phyloP scores from a whole-genome alignment of 768 basidiomycete species.

The Phylloporus arenicola region DNA sequence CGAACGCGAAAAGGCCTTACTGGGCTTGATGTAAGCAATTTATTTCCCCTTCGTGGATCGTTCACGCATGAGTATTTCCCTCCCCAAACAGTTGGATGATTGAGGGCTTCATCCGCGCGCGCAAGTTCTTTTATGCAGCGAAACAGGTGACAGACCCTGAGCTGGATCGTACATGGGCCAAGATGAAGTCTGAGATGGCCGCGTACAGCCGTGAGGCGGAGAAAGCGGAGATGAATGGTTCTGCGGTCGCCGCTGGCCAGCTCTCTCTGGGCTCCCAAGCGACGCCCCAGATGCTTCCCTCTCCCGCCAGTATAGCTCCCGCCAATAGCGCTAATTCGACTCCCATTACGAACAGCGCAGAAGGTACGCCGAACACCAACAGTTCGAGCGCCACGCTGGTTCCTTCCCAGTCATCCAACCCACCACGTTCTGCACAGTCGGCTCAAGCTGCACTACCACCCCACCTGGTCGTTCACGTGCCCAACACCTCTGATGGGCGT shows the following conservation, averaged over 20 bases:
- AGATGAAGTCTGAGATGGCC: constrained; percentile 32
- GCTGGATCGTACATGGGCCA: constrained; percentile 30
- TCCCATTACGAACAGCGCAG: constrained; percentile 53
- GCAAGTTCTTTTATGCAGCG: constrained; percentile 42
- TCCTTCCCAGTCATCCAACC: constrained; percentile 22
- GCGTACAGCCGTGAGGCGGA: constrained; percentile 31
- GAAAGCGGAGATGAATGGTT: constrained; percentile 32
- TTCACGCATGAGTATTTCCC: constrained; percentile 20
- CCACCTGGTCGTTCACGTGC: constrained; percentile 27
- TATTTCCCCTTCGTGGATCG: constrained; percentile 12
- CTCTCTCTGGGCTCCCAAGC: constrained; percentile 29
- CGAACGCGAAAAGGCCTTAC: constrained; percentile 53
- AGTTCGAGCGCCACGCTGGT: constrained; percentile 21
- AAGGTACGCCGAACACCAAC: constrained; percentile 46
- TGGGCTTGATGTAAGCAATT: constrained; percentile 72
- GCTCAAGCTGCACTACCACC: constrained; percentile 40
- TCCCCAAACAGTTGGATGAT: constrained; percentile 60
- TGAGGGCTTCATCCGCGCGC: constrained; percentile 64
- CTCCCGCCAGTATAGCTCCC: constrained; percentile 64
- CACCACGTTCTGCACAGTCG: constrained; percentile 24
- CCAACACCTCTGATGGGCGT: constrained; percentile 27
- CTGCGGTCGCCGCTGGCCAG: constrained; percentile 21
- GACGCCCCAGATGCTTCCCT: constrained; percentile 75
- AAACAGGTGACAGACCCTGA: constrained; percentile 31
- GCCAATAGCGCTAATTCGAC: constrained; percentile 74